These are phyloP conservation scores for Stemphylium beticola DNA, from an alignment of 2,329 filamentous ascomycete genomes.

Conservation along the genomic window DNA sequence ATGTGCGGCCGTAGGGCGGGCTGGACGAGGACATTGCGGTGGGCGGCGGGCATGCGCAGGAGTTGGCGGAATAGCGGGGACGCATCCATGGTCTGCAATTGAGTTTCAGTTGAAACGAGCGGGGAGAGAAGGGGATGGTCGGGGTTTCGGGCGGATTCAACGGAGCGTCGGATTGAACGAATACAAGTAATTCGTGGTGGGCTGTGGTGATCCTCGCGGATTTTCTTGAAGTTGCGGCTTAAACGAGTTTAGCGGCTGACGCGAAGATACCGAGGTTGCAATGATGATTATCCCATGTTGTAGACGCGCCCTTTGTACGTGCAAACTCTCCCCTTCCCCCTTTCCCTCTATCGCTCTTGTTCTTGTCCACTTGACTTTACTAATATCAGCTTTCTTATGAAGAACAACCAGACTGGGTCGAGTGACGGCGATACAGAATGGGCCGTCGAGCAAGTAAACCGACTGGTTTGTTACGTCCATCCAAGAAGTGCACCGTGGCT, in stretches of 20 bases:
- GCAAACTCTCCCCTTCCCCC: background rate
- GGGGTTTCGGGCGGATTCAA: background rate
- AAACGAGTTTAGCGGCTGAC: conserved; percentile 3
- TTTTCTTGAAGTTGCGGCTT: conserved; percentile 1
- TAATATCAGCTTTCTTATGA: background rate
- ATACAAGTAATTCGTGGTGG: background rate
- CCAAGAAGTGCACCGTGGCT: background rate
- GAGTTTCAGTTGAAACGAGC: background rate
- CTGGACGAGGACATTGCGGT: conserved; percentile 24
- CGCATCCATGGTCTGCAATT: conserved; percentile 31
- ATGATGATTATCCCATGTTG: too few species aligned
- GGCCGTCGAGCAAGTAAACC: conserved; percentile 8
- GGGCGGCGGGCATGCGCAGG: conserved; percentile 32
- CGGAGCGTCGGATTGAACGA: background rate
- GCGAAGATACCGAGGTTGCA: background rate
- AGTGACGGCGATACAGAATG: too few species aligned
- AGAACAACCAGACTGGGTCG: conserved; percentile 4
- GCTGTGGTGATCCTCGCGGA: background rate
- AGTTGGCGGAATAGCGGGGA: conserved; percentile 32
- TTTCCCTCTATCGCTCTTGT: too few species aligned
- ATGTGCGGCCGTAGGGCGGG: conserved; percentile 23
- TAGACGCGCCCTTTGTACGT: background rate
- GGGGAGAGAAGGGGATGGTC: background rate
- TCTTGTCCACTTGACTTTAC: too few species aligned
- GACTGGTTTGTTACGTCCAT: conserved; percentile 19